Evolutionary conservation across 2,329 filamentous ascomycete species (phyloP).

Genomic region (Aspergillus fumigatiaffinis): DNA sequence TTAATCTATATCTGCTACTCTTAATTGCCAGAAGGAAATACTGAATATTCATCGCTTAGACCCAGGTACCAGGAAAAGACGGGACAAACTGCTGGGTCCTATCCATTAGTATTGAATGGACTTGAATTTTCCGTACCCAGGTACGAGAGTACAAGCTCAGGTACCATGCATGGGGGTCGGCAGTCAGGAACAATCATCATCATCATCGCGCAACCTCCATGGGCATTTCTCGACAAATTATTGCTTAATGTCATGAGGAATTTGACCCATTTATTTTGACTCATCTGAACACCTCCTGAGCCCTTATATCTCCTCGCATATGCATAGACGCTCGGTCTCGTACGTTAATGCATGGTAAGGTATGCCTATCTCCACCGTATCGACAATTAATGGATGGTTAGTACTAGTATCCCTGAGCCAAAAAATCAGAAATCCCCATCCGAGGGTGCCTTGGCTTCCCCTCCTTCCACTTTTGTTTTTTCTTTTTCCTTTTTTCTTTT

Average conservation of each 20-base stretch:
- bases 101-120: background rate
- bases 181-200: background rate
- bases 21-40: background rate
- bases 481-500: background rate
- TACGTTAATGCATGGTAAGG: background rate
- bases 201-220: background rate
- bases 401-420: background rate
- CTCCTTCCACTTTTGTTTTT: constrained; percentile 2
- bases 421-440: background rate
- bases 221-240: background rate
- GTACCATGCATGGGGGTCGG: background rate
- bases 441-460: constrained; percentile 7
- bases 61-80: background rate
- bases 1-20: background rate
- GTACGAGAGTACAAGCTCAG: background rate
- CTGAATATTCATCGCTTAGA: background rate
- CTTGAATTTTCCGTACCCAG: background rate
- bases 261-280: background rate
- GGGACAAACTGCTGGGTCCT: background rate
- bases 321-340: background rate
- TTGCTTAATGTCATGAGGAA: background rate
- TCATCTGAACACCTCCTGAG: background rate
- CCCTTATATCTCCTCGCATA: background rate
- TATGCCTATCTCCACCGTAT: background rate
- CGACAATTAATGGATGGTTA: background rate